phyloP scores from a whole-genome alignment of 2,329 filamentous ascomycete species.

The Domatiomyces globalis region DNA sequence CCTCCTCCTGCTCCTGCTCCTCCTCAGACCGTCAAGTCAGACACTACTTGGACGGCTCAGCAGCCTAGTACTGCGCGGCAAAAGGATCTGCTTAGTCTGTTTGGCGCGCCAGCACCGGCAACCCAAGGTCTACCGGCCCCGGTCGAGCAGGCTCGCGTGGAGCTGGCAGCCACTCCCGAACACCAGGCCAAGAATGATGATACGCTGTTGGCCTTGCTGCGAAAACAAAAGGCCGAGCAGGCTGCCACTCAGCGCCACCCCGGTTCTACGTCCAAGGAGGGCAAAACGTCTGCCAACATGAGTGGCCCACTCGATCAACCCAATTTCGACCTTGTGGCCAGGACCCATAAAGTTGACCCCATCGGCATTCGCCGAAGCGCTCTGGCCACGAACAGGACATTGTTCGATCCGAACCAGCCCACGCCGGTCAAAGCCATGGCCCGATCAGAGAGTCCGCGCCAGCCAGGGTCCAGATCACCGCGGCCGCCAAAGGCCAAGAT shows the following conservation, averaged over 20 bases:
- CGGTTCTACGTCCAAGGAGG: conserved; percentile 6
- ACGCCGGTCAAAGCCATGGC: conserved; percentile 18
- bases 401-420: conserved; percentile 16
- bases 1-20: too few relatives aligned
- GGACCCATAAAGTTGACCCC: conserved; percentile 2
- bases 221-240: conserved; percentile 1
- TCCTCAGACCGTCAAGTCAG: not conserved
- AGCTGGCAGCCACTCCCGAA: conserved; percentile 1
- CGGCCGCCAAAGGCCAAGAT: conserved; percentile 6
- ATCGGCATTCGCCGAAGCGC: conserved; percentile 13
- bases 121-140: conserved; percentile 6
- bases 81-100: not conserved
- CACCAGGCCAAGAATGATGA: conserved; percentile 7
- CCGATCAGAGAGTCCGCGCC: conserved; percentile 12
- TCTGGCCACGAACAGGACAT: conserved; percentile 9
- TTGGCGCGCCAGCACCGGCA: not conserved
- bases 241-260: not conserved
- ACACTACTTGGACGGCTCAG: not conserved
- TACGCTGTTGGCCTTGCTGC: conserved; percentile 9
- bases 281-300: conserved; percentile 26
- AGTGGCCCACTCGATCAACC: conserved; percentile 28
- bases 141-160: not conserved
- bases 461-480: conserved; percentile 9
- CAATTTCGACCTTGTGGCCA: conserved; percentile 24
- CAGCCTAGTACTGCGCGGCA: not conserved